phyloP scores from a whole-genome alignment of 371 early-diverging fungal genomes.

The Rhizopus stolonifer region DNA sequence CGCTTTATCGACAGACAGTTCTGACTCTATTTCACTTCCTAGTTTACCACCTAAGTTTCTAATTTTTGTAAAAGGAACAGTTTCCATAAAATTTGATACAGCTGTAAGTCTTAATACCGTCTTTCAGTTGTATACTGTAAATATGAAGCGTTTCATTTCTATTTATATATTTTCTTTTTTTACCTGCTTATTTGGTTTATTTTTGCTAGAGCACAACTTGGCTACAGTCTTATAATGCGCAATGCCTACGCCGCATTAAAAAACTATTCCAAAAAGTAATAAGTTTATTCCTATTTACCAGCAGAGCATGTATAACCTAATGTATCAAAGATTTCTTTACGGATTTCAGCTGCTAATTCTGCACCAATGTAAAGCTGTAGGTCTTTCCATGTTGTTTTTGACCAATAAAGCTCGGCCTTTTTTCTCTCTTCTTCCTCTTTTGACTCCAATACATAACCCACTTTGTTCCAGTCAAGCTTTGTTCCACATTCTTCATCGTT shows the following conservation, averaged over 20 bases:
- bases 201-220: conserved; percentile 79
- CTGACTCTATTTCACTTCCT: conserved; percentile 67
- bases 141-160: no score
- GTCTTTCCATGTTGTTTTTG: conserved; percentile 56
- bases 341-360: conserved; percentile 63
- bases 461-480: conserved; percentile 34
- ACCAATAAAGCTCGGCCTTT: conserved; percentile 19
- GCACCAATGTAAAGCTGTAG: conserved; percentile 77
- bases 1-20: conserved; percentile 54
- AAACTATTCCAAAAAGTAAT: no score
- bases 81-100: conserved; percentile 57
- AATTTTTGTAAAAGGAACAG: conserved; percentile 71
- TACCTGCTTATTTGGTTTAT: conserved; percentile 89
- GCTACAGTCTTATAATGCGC: conserved; percentile 83
- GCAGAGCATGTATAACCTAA: conserved; percentile 83
- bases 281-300: conserved; percentile 36
- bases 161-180: not conserved
- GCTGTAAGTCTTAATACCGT: conserved; percentile 62
- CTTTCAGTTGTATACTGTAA: conserved; percentile 20
- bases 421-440: conserved; percentile 23
- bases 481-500: conserved; percentile 26
- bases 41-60: conserved; percentile 88
- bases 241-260: no score
- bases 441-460: conserved; percentile 25
- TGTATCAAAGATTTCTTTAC: conserved; percentile 64